phyloP scores from a whole-genome alignment of 2,329 filamentous ascomycete species.

The Bipolaris zeicola region DNA sequence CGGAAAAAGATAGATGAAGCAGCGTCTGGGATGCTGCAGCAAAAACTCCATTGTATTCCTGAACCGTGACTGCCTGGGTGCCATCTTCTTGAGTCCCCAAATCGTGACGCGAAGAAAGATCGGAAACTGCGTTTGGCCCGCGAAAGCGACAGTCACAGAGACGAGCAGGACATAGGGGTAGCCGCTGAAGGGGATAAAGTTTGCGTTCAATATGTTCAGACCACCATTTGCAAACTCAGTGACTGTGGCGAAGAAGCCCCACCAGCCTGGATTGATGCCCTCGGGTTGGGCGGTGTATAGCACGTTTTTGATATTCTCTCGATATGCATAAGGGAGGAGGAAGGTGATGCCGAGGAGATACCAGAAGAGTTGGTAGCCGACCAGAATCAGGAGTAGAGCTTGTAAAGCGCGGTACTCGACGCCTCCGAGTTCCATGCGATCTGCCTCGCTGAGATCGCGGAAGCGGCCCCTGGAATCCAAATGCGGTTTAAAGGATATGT shows the following conservation, averaged over 20 bases:
- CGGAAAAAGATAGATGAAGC: constrained; percentile 70
- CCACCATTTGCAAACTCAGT: constrained; percentile 61
- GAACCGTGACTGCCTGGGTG: constrained; percentile 48
- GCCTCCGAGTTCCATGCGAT: constrained; percentile 56
- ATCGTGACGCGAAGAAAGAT: constrained; percentile 63
- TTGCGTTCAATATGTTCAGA: constrained; percentile 61
- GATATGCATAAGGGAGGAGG: constrained; percentile 54
- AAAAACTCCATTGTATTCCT: constrained; percentile 61
- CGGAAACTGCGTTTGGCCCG: constrained; percentile 64
- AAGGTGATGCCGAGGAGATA: constrained; percentile 54
- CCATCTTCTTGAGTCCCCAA: constrained; percentile 59
- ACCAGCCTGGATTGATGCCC: constrained; percentile 40
- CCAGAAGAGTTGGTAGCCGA: constrained; percentile 46
- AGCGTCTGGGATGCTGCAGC: constrained; percentile 66
- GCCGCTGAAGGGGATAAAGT: constrained; percentile 64
- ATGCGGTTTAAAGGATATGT: constrained; percentile 41
- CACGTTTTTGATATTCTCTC: constrained; percentile 48
- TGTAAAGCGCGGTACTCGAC: constrained; percentile 60
- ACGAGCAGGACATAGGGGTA: constrained; percentile 55
- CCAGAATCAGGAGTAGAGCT: constrained; percentile 55
- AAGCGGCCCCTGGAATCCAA: constrained; percentile 41
- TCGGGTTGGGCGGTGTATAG: constrained; percentile 47
- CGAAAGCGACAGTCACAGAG: constrained; percentile 57
- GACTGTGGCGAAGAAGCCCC: constrained; percentile 51
- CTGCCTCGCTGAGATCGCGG: constrained; percentile 47